phyloP scores from a whole-genome alignment of 306 rosid genomes.

The Citrullus amarus region DNA sequence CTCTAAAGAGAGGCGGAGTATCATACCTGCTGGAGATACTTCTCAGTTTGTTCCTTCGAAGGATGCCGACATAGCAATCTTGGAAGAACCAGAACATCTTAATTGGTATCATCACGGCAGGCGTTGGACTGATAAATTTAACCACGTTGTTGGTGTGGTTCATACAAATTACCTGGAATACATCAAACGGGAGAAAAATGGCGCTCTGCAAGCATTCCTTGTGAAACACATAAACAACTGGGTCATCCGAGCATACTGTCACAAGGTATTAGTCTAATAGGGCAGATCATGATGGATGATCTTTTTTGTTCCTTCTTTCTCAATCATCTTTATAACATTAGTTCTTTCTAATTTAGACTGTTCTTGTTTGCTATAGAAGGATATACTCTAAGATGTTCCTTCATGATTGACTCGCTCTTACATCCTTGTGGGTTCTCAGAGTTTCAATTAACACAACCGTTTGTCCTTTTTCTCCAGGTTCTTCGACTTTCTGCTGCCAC shows the following conservation, averaged over 20 bases:
- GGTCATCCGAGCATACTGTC: slow-evolving; percentile 81
- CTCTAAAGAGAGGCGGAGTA: slow-evolving; percentile 74
- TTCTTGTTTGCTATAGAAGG: background rate
- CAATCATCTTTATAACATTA: background rate
- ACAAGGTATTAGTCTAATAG: slow-evolving; percentile 42
- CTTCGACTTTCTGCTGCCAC: slow-evolving; percentile 98
- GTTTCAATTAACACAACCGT: background rate
- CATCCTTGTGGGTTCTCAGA: background rate
- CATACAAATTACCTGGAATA: slow-evolving; percentile 96
- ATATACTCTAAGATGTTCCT: background rate
- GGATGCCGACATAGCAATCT: slow-evolving; percentile 91
- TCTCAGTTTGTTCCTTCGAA: slow-evolving; percentile 78
- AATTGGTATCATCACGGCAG: slow-evolving; percentile 98
- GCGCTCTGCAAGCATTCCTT: slow-evolving; percentile 80
- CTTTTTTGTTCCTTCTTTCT: background rate
- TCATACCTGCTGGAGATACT: slow-evolving; percentile 93
- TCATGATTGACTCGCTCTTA: background rate
- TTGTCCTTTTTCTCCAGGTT: slow-evolving; percentile 39
- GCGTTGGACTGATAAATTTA: slow-evolving; percentile 94
- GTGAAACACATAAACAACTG: slow-evolving; percentile 96
- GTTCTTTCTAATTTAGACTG: background rate
- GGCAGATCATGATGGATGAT: background rate
- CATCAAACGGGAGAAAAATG: slow-evolving; percentile 92
- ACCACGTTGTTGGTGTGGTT: slow-evolving; percentile 91
- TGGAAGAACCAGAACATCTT: slow-evolving; percentile 95